These are phyloP conservation scores for Sporothrix sp. DNA, from an alignment of 2,329 filamentous ascomycete species.

Conservation along the genomic window DNA sequence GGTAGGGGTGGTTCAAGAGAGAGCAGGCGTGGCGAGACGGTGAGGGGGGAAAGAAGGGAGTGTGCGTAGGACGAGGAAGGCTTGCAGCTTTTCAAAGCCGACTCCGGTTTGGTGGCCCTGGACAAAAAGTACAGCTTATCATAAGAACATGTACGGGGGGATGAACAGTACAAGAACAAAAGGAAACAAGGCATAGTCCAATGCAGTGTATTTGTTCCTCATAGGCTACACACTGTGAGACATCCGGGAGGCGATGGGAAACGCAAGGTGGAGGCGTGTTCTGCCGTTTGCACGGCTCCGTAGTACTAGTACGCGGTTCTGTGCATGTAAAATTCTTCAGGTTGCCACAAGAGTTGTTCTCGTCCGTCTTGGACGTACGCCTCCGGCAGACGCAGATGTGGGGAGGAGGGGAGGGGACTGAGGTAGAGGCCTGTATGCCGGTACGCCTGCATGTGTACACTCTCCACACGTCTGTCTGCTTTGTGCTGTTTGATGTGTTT, in stretches of 20 bases:
- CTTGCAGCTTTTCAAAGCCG: background rate
- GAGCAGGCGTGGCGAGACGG: background rate
- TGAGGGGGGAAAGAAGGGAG: background rate
- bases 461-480: no score
- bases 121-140: background rate
- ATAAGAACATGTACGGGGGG: no score
- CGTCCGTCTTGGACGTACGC: background rate
- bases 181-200: background rate
- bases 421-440: background rate
- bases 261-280: background rate
- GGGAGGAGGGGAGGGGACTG: background rate
- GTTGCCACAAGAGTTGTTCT: background rate
- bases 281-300: slow-evolving; percentile 1
- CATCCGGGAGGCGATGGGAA: slow-evolving; percentile 20
- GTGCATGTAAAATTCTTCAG: background rate
- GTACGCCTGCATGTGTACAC: no score
- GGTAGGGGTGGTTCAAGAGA: background rate
- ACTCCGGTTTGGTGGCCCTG: background rate
- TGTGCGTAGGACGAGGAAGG: background rate
- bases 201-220: slow-evolving; percentile 23
- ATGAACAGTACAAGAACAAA: background rate
- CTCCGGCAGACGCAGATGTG: background rate
- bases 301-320: background rate
- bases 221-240: slow-evolving; percentile 23
- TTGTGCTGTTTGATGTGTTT: no score